These are phyloP conservation scores for Lecanicillium sp. DNA, from an alignment of 2,329 filamentous ascomycete species.

Conservation along the genomic window DNA sequence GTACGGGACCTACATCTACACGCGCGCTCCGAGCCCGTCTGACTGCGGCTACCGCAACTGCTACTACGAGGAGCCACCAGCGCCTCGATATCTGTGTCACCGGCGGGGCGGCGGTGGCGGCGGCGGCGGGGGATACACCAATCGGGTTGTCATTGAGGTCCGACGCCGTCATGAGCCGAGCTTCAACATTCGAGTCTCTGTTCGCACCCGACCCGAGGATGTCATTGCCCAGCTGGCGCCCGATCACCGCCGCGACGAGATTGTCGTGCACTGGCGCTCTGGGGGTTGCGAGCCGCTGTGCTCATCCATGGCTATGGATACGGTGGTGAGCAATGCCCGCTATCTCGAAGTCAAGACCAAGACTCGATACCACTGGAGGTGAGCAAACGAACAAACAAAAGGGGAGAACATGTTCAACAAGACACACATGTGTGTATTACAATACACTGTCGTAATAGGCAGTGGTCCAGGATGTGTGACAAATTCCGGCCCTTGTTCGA, in stretches of 20 bases:
- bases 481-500: background rate
- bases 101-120: no score
- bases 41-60: no score
- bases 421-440: background rate
- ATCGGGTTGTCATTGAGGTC: background rate
- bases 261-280: background rate
- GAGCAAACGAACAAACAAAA: no score
- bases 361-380: background rate
- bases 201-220: constrained; percentile 1
- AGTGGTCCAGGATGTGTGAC: background rate
- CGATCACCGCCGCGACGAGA: background rate
- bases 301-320: background rate
- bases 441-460: background rate
- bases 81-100: no score
- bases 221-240: background rate
- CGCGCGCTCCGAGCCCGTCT: no score
- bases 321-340: background rate
- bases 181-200: background rate
- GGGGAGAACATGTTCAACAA: no score
- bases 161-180: background rate
- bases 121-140: no score
- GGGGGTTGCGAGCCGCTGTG: background rate
- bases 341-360: background rate
- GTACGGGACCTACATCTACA: no score
- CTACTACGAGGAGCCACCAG: no score